phyloP scores from a whole-genome alignment of 1,139 yeast species.

The Candida gigantensis region DNA sequence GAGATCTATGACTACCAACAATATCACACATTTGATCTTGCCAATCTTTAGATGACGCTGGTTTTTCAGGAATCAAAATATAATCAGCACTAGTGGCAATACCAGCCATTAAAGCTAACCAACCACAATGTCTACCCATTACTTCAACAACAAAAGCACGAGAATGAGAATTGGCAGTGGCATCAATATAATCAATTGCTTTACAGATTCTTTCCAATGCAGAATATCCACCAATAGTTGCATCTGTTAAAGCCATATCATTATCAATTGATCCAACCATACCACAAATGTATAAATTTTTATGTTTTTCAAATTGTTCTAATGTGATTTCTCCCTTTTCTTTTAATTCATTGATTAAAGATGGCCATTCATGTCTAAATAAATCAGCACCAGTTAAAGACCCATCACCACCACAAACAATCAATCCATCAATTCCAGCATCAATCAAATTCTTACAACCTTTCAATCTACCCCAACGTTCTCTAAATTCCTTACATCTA shows the following conservation, averaged over 20 bases:
- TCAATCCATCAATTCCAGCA: conserved; percentile 75
- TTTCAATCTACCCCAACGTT: conserved; percentile 63
- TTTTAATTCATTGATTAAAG: conserved; percentile 62
- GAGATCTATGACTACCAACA: conserved; percentile 63
- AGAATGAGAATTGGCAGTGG: conserved; percentile 81
- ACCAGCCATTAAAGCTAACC: conserved; percentile 85
- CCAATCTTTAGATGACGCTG: conserved; percentile 63
- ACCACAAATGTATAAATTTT: conserved; percentile 70
- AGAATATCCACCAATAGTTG: conserved; percentile 80
- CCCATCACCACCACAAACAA: conserved; percentile 88
- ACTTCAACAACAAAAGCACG: conserved; percentile 84
- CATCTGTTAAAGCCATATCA: conserved; percentile 81
- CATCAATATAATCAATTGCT: conserved; percentile 80
- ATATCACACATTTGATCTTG: conserved; percentile 65
- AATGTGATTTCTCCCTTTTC: conserved; percentile 47
- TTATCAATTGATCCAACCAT: conserved; percentile 82
- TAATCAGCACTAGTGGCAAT: conserved; percentile 81
- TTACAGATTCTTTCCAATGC: conserved; percentile 75
- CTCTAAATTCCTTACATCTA: conserved; percentile 66
- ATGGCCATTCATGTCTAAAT: conserved; percentile 80
- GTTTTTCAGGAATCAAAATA: conserved; percentile 79
- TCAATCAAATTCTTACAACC: conserved; percentile 70
- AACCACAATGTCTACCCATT: conserved; percentile 91
- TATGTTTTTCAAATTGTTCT: conserved; percentile 54
- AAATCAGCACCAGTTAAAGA: conserved; percentile 82